phyloP scores from a whole-genome alignment of 345 rosid genomes.

The Theobroma cacao region DNA sequence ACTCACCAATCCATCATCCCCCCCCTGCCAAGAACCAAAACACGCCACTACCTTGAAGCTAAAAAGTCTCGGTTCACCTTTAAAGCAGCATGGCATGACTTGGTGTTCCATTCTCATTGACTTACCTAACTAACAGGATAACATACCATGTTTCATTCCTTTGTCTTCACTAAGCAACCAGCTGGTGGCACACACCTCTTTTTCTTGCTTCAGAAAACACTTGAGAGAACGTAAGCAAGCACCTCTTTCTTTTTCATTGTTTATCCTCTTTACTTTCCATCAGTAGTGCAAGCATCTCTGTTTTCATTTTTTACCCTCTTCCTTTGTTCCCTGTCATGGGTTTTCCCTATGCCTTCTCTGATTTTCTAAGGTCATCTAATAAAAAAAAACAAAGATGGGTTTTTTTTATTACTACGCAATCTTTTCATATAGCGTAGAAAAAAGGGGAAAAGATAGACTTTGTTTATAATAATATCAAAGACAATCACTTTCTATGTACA shows the following conservation, averaged over 20 bases:
- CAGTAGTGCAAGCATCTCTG: background rate
- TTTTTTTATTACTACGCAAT: no score
- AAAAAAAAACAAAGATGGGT: no score
- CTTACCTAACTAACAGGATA: background rate
- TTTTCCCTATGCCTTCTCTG: no score
- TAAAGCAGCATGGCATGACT: background rate
- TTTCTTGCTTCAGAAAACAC: background rate
- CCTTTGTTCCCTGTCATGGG: no score
- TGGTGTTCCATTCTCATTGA: background rate
- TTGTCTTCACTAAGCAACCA: background rate
- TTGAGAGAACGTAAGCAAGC: background rate
- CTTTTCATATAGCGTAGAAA: background rate
- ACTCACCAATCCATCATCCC: conserved; percentile 11
- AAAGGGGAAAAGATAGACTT: background rate
- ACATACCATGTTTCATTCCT: background rate
- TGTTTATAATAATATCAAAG: background rate
- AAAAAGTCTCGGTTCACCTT: background rate
- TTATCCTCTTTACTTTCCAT: no score
- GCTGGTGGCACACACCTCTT: background rate
- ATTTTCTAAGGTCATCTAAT: no score
- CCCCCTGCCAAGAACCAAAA: background rate
- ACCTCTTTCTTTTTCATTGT: background rate
- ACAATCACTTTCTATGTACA: no score
- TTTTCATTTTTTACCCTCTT: no score
- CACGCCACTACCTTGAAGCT: no score